A percentile compares a stretch with the other conserved stretches of the same genome.
Evolutionary conservation across 371 early-diverging fungal species (phyloP).

Genomic region (Funneliformis caledonium): DNA sequence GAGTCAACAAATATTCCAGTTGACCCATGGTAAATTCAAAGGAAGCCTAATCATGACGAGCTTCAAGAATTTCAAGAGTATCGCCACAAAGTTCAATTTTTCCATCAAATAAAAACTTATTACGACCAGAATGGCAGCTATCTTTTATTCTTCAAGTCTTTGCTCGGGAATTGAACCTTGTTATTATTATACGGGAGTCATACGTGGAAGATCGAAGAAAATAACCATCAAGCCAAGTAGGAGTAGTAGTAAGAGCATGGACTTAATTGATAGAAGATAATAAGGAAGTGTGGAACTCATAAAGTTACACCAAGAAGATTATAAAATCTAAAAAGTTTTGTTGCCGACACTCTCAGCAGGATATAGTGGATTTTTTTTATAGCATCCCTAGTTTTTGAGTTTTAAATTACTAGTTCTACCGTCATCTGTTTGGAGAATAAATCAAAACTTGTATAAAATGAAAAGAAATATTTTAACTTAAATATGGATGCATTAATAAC

Average conservation of each 20-base stretch:
- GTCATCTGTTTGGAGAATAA: neutral
- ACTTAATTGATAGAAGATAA: constrained; percentile 61
- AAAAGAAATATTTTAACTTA: too few relatives aligned
- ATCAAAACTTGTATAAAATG: too few relatives aligned
- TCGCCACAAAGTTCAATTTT: constrained; percentile 93
- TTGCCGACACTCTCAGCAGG: constrained; percentile 83
- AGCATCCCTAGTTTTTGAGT: constrained; percentile 56
- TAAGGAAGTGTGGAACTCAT: constrained; percentile 64
- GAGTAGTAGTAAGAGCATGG: constrained; percentile 52
- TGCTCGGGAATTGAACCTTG: constrained; percentile 77
- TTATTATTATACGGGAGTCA: constrained; percentile 71
- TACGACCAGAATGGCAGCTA: constrained; percentile 71
- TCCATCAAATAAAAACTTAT: constrained; percentile 93
- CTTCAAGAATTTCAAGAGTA: constrained; percentile 85
- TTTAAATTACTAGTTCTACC: neutral
- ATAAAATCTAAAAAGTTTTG: constrained; percentile 72
- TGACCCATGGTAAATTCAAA: constrained; percentile 87
- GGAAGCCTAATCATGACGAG: constrained; percentile 92
- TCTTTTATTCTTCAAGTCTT: constrained; percentile 85
- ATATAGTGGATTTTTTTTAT: constrained; percentile 63
- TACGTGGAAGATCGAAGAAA: constrained; percentile 68
- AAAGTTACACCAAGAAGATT: constrained; percentile 57
- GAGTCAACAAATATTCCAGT: constrained; percentile 89
- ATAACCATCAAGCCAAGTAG: constrained; percentile 58
- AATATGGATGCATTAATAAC: too few relatives aligned